Evolutionary conservation across 768 basidiomycete genomes (phyloP).

Genomic region (Mrakia hoshinonis): DNA sequence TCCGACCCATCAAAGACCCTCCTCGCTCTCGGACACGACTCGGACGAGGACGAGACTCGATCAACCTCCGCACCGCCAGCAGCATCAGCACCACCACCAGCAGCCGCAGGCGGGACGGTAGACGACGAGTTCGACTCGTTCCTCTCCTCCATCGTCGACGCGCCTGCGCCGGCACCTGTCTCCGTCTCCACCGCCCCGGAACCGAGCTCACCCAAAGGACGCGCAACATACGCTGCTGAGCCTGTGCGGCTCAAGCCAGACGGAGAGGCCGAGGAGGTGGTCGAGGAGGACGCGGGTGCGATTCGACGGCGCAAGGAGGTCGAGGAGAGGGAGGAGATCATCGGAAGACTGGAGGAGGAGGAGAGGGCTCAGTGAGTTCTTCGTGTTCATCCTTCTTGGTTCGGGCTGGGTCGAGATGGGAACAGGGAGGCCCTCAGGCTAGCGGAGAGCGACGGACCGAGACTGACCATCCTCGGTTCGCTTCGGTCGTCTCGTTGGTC

Average conservation of each 20-base stretch:
- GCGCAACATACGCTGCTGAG: neutral
- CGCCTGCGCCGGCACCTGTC: neutral
- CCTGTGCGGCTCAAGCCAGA: neutral
- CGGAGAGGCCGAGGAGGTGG: neutral
- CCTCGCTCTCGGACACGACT: neutral
- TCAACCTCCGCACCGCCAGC: neutral
- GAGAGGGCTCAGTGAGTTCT: slow-evolving; percentile 9
- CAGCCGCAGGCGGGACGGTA: neutral
- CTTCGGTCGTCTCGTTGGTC: no score
- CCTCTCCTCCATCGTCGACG: slow-evolving; percentile 1
- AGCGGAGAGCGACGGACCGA: neutral
- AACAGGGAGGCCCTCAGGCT: neutral
- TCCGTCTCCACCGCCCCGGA: neutral
- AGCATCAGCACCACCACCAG: neutral
- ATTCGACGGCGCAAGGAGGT: neutral
- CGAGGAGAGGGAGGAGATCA: slow-evolving; percentile 14
- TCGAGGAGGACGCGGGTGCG: neutral
- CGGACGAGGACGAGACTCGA: neutral
- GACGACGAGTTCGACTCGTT: slow-evolving; percentile 13
- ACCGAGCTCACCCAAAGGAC: neutral
- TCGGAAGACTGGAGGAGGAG: neutral
- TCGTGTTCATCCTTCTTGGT: neutral
- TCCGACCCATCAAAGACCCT: neutral
- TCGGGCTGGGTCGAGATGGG: neutral
- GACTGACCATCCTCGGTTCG: neutral